These are phyloP conservation scores for Inga laurina DNA, from an alignment of 306 rosid species.

Conservation along the genomic window DNA sequence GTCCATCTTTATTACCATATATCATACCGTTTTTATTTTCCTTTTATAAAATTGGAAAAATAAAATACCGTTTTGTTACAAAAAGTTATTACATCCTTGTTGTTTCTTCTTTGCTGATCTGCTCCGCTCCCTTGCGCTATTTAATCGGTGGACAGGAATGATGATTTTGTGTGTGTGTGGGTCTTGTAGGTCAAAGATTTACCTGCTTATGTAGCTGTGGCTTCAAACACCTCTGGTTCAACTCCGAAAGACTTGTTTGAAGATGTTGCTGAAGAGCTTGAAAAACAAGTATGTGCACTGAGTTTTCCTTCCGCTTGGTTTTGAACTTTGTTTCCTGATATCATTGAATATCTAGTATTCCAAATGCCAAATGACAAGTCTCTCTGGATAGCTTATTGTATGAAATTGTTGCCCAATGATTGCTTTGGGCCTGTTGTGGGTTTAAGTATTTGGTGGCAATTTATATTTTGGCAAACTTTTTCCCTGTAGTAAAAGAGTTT, in stretches of 20 bases:
- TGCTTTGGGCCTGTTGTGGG: conserved; percentile 19
- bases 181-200: conserved; percentile 70
- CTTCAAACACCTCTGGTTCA: conserved; percentile 85
- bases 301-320: conserved; percentile 33
- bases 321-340: conserved; percentile 2
- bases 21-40: conserved; percentile 2
- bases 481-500: background rate
- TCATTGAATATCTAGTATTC: conserved; percentile 8
- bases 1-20: conserved; percentile 18
- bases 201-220: conserved; percentile 74
- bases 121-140: conserved; percentile 20
- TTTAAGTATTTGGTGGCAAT: background rate
- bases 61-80: conserved; percentile 4
- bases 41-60: conserved; percentile 14
- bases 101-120: conserved; percentile 26
- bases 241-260: conserved; percentile 88
- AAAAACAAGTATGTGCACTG: conserved; percentile 67
- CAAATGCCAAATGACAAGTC: conserved; percentile 10
- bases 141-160: background rate
- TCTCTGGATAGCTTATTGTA: conserved; percentile 8
- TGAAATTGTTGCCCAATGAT: conserved; percentile 10
- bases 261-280: conserved; percentile 86
- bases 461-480: background rate
- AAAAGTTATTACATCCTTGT: conserved; percentile 6
- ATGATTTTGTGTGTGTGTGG: conserved; percentile 17